Base-by-base conservation (phyloP, 2,329 filamentous ascomycete genomes). In the Chaetomiaceae sp. region DNA sequence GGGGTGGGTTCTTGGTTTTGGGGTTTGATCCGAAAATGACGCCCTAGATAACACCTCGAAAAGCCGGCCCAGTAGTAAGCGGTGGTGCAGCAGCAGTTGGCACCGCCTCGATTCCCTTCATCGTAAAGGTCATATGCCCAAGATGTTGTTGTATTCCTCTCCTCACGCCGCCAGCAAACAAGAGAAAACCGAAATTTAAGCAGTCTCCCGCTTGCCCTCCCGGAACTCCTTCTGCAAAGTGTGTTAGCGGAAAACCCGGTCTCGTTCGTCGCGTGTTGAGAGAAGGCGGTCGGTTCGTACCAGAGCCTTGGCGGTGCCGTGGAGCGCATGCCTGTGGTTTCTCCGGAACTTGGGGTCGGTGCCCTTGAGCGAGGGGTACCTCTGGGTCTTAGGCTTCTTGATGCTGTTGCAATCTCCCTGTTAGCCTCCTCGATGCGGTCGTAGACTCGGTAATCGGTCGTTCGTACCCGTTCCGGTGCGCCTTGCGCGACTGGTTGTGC, bases 331-430 rank as follows among this genome's bases (percentile, higher is more conserved):
- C 83, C 91, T 90, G 83, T 99, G 94, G 85, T 99, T 99, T 80
- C 94, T 88, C 78, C 94, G 88, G 85, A 99, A 99, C 87, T 99
- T 99, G 75, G 94, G 91, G 81, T 99, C 94, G 76, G 90, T 94
- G 71, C 94, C 94, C 76, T 96, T 96, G 72, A 99, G 87, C 68
- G 92, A 97, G 65, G 94, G 94, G 82, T 99, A 99, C 82, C 94
- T 85, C 79, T 91, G 85, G 73, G 94, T 97, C 86, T 96, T 96
- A 65, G 94, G 94, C 88, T 96, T 97, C 88, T 97, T 97, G 85
- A 99, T 99, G 81, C 92, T 96, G 74, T 67, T 60, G 31, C 27
- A 14, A 22, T 51, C 27, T 49, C 34, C 19, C 5, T n/a, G 45
- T 60, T 42, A 60, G 58, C 29, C 8, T 34, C 25, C 11, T 47